phyloP scores from a whole-genome alignment of 2,329 filamentous ascomycete species.

The Aspergillus sp. region DNA sequence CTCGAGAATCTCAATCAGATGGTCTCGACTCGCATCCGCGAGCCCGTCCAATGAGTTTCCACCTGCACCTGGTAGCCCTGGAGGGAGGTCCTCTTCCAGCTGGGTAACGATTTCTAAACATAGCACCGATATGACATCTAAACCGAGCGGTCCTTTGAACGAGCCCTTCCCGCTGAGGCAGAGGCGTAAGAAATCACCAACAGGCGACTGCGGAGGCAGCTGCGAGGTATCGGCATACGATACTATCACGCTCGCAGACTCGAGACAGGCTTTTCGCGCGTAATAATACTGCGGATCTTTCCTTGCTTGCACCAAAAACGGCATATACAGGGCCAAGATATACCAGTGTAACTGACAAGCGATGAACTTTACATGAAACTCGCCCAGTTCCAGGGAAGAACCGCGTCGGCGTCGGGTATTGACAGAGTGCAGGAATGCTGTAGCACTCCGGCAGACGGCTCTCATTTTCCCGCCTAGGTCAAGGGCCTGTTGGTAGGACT shows the following conservation, averaged over 20 bases:
- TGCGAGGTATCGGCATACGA: too few relatives aligned
- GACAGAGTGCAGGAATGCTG: not conserved
- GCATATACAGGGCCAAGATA: constrained; percentile 14
- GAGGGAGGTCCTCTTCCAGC: too few relatives aligned
- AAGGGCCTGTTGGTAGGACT: constrained; percentile 4
- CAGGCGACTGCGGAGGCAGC: too few relatives aligned
- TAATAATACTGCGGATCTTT: constrained; percentile 10
- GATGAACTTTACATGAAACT: constrained; percentile 4
- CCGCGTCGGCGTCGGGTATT: too few relatives aligned
- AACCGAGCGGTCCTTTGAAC: too few relatives aligned
- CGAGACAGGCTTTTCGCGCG: too few relatives aligned
- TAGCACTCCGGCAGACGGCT: not conserved
- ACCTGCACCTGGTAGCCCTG: not conserved
- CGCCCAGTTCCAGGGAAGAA: not conserved
- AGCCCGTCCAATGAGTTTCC: constrained; percentile 16
- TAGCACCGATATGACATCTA: too few relatives aligned
- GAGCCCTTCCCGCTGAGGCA: too few relatives aligned
- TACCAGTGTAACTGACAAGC: constrained; percentile 15
- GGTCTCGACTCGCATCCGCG: constrained; percentile 17
- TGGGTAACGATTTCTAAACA: too few relatives aligned
- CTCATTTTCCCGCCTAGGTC: constrained; percentile 1
- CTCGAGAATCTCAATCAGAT: constrained; percentile 18
- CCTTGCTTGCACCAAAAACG: constrained; percentile 16
- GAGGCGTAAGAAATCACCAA: too few relatives aligned
- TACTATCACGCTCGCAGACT: too few relatives aligned